Evolutionary conservation across 208 protist genomes (phyloP).

Genomic region (Lotmaria passim): DNA sequence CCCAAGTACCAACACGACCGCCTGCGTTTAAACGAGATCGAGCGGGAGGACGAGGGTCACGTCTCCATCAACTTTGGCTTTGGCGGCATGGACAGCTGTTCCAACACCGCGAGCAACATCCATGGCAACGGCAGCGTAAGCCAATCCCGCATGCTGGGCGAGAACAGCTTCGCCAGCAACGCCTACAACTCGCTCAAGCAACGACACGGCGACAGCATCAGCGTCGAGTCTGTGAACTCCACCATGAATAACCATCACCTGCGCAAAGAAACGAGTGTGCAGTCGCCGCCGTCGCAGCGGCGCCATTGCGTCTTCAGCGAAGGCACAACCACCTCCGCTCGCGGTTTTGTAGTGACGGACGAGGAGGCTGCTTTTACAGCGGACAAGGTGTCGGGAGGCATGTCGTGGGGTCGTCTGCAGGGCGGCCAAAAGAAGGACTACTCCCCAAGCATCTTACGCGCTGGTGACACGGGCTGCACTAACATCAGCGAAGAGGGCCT

Average conservation of each 20-base stretch:
- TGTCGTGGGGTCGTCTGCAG: slow-evolving; percentile 1
- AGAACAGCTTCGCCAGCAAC: not conserved
- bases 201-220: not conserved
- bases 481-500: slow-evolving; percentile 39
- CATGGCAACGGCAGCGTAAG: not conserved
- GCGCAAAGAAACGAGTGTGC: not conserved
- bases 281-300: not conserved
- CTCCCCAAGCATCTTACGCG: not conserved
- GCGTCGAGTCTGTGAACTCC: not conserved
- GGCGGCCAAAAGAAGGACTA: not conserved
- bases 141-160: slow-evolving; percentile 7
- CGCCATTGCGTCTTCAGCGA: not conserved
- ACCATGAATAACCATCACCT: no score
- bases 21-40: slow-evolving; percentile 13
- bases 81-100: slow-evolving; percentile 6
- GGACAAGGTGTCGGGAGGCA: not conserved
- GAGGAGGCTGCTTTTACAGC: not conserved
- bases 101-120: not conserved
- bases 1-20: slow-evolving; percentile 15
- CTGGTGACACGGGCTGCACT: slow-evolving; percentile 4
- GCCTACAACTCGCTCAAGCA: not conserved
- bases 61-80: slow-evolving; percentile 24
- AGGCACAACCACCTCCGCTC: not conserved
- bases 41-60: slow-evolving; percentile 5
- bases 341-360: slow-evolving; percentile 5